Conservation (phyloP, 306 rosid genomes). For the Corylus avellana region DNA sequence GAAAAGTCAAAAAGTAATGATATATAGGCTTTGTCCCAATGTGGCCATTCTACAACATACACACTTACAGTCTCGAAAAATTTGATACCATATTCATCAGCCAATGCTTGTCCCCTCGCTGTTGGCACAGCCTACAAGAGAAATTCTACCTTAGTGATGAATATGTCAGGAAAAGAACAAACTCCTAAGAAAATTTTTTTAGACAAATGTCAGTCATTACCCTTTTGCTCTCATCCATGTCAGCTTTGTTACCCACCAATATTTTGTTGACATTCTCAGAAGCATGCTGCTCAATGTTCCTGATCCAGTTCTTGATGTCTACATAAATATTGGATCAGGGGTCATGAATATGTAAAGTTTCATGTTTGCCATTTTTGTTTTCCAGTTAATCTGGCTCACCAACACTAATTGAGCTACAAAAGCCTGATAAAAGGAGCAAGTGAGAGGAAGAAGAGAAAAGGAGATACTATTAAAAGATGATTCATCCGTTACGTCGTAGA, state of each 20-base stretch:
- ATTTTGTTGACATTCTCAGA: constrained; percentile 98
- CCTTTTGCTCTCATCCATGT: constrained; percentile 99
- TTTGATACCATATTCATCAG: constrained; percentile 92
- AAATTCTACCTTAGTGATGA: too few relatives aligned
- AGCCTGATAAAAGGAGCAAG: too few relatives aligned
- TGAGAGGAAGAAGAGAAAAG: too few relatives aligned
- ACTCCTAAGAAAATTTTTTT: neutral
- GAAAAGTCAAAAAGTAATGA: too few relatives aligned
- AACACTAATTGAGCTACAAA: too few relatives aligned
- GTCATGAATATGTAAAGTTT: too few relatives aligned
- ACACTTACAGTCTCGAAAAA: constrained; percentile 64
- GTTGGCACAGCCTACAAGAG: constrained; percentile 76
- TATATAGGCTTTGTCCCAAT: too few relatives aligned
- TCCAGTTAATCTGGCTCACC: too few relatives aligned
- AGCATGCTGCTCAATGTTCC: constrained; percentile 96
- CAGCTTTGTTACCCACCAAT: constrained; percentile 94
- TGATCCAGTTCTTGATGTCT: constrained; percentile 97
- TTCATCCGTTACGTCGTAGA: constrained; percentile 92
- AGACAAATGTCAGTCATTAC: constrained; percentile 4
- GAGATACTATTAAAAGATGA: constrained; percentile 83
- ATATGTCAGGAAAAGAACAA: constrained; percentile 30
- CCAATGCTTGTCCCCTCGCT: constrained; percentile 89
- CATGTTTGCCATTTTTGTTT: too few relatives aligned
- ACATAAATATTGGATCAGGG: constrained; percentile 4
- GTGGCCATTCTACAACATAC: too few relatives aligned